Percentiles rank a stretch among this genome's conserved stretches.
phyloP scores from a whole-genome alignment of 345 rosid genomes.

The Clarkia xantiana region DNA sequence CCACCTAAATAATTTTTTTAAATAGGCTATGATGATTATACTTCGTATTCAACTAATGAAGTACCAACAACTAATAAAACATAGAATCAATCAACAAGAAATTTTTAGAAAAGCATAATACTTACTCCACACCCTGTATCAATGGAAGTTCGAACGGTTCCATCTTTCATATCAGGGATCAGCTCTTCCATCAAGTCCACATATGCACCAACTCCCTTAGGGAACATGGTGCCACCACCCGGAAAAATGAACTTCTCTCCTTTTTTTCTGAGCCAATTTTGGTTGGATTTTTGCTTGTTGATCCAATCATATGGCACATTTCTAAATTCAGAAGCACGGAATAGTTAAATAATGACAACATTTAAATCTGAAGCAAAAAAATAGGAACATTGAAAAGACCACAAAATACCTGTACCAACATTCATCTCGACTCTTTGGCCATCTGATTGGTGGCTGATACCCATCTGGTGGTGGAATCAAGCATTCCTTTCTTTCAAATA shows the following conservation, averaged over 20 bases:
- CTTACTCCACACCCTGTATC: slow-evolving; percentile 99
- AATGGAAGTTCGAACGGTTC: slow-evolving; percentile 79
- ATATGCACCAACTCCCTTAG: slow-evolving; percentile 81
- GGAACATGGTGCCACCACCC: slow-evolving; percentile 99
- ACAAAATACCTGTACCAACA: slow-evolving; percentile 89
- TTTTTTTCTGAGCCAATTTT: slow-evolving; percentile 83
- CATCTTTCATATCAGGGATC: slow-evolving; percentile 91
- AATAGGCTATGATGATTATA: not conserved
- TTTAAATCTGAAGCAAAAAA: not conserved
- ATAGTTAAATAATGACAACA: not conserved
- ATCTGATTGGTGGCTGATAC: slow-evolving; percentile 73
- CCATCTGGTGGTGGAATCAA: slow-evolving; percentile 95
- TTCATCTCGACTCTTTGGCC: slow-evolving; percentile 85
- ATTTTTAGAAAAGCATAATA: not conserved
- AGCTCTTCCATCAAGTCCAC: slow-evolving; percentile 89
- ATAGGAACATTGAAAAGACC: not conserved
- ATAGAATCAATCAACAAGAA: not conserved
- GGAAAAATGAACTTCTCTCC: slow-evolving; percentile 91
- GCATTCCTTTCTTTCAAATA: slow-evolving; percentile 80
- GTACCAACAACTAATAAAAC: not conserved
- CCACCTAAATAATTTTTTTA: slow-evolving; percentile 40
- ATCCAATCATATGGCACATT: slow-evolving; percentile 99
- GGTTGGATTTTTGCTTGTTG: slow-evolving; percentile 90
- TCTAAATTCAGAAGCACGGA: slow-evolving; percentile 30
- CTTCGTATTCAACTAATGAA: no score